Conservation (phyloP, 2,329 filamentous ascomycete species). For the Trematosphaeria pertusa region DNA sequence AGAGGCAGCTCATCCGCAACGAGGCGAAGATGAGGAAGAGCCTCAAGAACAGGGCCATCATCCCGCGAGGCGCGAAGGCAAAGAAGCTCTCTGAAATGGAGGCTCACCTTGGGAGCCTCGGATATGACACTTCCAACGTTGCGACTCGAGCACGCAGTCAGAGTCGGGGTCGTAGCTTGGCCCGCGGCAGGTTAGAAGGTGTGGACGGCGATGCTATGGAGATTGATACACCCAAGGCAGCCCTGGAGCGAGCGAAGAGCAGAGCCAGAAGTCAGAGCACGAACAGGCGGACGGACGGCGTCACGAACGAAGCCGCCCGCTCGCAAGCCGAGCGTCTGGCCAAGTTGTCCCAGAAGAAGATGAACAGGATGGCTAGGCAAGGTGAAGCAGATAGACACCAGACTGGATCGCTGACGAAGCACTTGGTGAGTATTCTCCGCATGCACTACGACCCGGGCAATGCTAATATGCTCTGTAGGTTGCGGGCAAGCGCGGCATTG, state of each 20-base stretch:
- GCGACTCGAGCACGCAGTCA: slow-evolving; percentile 74
- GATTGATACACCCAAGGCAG: slow-evolving; percentile 52
- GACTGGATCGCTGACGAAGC: slow-evolving; percentile 81
- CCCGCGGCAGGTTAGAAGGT: slow-evolving; percentile 63
- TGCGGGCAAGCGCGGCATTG: slow-evolving; percentile 90
- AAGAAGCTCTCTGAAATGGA: slow-evolving; percentile 89
- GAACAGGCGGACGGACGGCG: slow-evolving; percentile 79
- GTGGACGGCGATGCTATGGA: slow-evolving; percentile 76
- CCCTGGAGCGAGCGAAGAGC: slow-evolving; percentile 70
- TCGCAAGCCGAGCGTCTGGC: slow-evolving; percentile 83
- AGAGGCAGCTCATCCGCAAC: slow-evolving; percentile 90
- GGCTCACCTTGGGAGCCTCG: slow-evolving; percentile 81
- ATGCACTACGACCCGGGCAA: not conserved
- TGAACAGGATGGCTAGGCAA: slow-evolving; percentile 97
- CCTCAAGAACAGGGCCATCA: slow-evolving; percentile 94
- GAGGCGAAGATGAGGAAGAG: slow-evolving; percentile 94
- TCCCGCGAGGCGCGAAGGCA: slow-evolving; percentile 81
- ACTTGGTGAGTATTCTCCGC: slow-evolving; percentile 74
- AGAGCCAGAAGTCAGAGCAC: slow-evolving; percentile 68
- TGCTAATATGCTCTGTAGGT: slow-evolving; percentile 60
- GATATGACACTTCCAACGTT: slow-evolving; percentile 81
- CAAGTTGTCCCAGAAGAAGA: slow-evolving; percentile 95
- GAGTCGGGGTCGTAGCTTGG: slow-evolving; percentile 74
- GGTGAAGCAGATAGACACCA: slow-evolving; percentile 95
- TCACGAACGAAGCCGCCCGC: slow-evolving; percentile 70